Percentiles rank a stretch among this genome's conserved stretches.
phyloP scores from a whole-genome alignment of 257 asterid species.

The Misopates orontium region DNA sequence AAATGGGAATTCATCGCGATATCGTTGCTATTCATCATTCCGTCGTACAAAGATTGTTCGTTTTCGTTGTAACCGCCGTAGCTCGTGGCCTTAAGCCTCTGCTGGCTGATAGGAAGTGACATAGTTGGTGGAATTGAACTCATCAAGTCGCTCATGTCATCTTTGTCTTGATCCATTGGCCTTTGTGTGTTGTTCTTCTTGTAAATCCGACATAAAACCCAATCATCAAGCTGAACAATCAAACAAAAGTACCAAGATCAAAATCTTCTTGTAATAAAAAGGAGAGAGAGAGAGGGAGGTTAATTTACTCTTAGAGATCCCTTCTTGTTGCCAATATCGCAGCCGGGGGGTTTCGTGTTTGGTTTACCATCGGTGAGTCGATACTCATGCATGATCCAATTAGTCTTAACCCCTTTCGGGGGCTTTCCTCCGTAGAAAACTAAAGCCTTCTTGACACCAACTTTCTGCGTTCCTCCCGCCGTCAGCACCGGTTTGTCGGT shows the following conservation, averaged over 20 bases:
- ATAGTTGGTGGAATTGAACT: slow-evolving; percentile 32
- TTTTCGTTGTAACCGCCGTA: slow-evolving; percentile 49
- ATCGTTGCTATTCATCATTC: slow-evolving; percentile 41
- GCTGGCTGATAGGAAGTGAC: no score
- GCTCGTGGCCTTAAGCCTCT: slow-evolving; percentile 25
- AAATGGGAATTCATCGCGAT: slow-evolving; percentile 27
- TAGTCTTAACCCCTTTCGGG: slow-evolving; percentile 54
- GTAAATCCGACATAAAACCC: slow-evolving; percentile 83
- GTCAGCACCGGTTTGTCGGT: slow-evolving; percentile 59
- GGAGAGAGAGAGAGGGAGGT: background rate
- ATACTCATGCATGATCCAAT: slow-evolving; percentile 68
- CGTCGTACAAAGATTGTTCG: slow-evolving; percentile 46
- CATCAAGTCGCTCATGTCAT: slow-evolving; percentile 46
- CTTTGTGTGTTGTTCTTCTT: slow-evolving; percentile 62
- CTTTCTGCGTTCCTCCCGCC: slow-evolving; percentile 54
- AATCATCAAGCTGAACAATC: slow-evolving; percentile 59
- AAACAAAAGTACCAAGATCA: background rate
- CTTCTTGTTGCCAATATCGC: slow-evolving; percentile 47
- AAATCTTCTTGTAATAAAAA: background rate
- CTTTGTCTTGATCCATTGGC: slow-evolving; percentile 64
- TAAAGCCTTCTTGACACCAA: slow-evolving; percentile 55
- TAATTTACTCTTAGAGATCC: slow-evolving; percentile 68
- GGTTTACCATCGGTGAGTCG: slow-evolving; percentile 48
- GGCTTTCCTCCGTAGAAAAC: slow-evolving; percentile 63
- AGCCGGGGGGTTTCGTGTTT: slow-evolving; percentile 43